Evolutionary conservation across 2,329 filamentous ascomycete species (phyloP).

Genomic region (Aspergillus caelatus): DNA sequence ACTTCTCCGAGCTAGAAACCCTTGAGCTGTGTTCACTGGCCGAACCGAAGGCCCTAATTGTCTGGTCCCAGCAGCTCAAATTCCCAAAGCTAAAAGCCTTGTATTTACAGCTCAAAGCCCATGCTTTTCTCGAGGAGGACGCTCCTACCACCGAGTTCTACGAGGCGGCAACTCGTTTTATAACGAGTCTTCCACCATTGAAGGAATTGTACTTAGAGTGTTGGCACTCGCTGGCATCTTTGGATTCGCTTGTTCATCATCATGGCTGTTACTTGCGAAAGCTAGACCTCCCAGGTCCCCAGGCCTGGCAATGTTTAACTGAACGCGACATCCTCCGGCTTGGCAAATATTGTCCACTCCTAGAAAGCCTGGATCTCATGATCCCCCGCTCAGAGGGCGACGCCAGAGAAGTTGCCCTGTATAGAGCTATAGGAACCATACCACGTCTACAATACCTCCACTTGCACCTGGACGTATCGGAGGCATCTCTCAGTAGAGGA

Average conservation of each 20-base stretch:
- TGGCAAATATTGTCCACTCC: not conserved
- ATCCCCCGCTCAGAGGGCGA: not conserved
- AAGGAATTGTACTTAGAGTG: not conserved
- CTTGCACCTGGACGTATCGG: not conserved
- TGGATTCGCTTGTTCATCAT: not conserved
- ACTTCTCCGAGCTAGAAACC: not conserved
- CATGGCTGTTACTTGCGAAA: not conserved
- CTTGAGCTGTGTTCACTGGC: not conserved
- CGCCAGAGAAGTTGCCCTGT: not conserved
- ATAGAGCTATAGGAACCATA: not conserved
- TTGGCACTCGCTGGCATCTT: not conserved
- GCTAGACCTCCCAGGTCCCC: not conserved
- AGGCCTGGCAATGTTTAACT: not conserved
- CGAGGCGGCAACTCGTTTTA: not conserved
- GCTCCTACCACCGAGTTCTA: not conserved
- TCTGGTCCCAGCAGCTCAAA: not conserved
- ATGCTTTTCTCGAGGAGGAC: not conserved
- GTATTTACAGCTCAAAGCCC: not conserved
- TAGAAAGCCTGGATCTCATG: not conserved
- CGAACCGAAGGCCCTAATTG: not conserved
- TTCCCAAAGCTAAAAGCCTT: not conserved
- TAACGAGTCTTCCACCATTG: not conserved
- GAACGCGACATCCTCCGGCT: not conserved
- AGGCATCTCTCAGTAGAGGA: not conserved
- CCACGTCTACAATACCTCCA: not conserved